Conservation (phyloP, 2,329 filamentous ascomycete species). For the Massarina eburnea region DNA sequence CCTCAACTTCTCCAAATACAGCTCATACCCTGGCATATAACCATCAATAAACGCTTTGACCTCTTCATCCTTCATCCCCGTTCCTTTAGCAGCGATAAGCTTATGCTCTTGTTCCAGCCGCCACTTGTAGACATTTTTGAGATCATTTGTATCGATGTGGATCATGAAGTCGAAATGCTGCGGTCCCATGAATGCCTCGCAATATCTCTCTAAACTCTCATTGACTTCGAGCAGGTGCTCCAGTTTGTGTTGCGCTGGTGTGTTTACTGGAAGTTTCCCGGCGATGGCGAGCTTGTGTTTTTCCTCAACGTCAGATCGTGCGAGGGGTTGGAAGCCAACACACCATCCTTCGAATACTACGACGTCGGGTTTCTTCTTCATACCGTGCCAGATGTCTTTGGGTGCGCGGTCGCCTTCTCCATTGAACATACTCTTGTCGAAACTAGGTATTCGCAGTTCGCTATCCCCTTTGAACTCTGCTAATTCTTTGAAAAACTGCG, state of each 20-base stretch:
- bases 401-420: constrained; percentile 77
- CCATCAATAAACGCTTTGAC: constrained; percentile 75
- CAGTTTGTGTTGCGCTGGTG: constrained; percentile 57
- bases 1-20: constrained; percentile 54
- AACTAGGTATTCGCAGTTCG: constrained; percentile 66
- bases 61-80: constrained; percentile 80
- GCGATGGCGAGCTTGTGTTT: constrained; percentile 58
- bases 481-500: constrained; percentile 64
- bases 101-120: constrained; percentile 76
- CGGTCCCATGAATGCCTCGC: constrained; percentile 45
- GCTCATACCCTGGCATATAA: constrained; percentile 58
- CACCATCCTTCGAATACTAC: constrained; percentile 91
- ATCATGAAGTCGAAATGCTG: constrained; percentile 60
- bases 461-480: constrained; percentile 50
- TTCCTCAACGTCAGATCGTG: constrained; percentile 56
- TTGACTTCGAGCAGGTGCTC: constrained; percentile 62
- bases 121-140: constrained; percentile 80
- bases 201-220: constrained; percentile 57
- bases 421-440: constrained; percentile 78
- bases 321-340: constrained; percentile 74
- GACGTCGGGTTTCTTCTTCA: constrained; percentile 61
- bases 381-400: constrained; percentile 60
- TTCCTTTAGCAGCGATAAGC: constrained; percentile 66
- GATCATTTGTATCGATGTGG: constrained; percentile 72
- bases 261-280: constrained; percentile 43